Evolutionary conservation across 176 grass and related monocot species (phyloP).

Genomic region (Zea mays): Zm-B73-REFERENCE-NAM-5.0 NC_050097.1:5074001-5074500

Average conservation of each 20-base stretch:
- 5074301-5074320: constrained; percentile 83
- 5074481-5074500: not conserved
- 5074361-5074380: constrained; percentile 78
- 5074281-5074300: constrained; percentile 94
- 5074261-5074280: constrained; percentile 65
- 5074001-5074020: too few species aligned
- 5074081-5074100: not conserved
- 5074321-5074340: constrained; percentile 80
- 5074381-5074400: constrained; percentile 7
- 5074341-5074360: constrained; percentile 97
- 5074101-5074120: not conserved
- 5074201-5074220: not conserved
- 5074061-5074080: not conserved
- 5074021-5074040: not conserved
- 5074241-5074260: not conserved
- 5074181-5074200: constrained; percentile 22
- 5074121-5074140: not conserved
- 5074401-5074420: too few species aligned
- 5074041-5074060: not conserved
- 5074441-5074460: not conserved
- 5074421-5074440: not conserved
- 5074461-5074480: not conserved
- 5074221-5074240: constrained; percentile 5
- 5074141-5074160: not conserved
- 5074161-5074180: not conserved